These are phyloP conservation scores for Lipomyces yarrowii DNA, from an alignment of 1,139 yeast species.

Conservation along the genomic window DNA sequence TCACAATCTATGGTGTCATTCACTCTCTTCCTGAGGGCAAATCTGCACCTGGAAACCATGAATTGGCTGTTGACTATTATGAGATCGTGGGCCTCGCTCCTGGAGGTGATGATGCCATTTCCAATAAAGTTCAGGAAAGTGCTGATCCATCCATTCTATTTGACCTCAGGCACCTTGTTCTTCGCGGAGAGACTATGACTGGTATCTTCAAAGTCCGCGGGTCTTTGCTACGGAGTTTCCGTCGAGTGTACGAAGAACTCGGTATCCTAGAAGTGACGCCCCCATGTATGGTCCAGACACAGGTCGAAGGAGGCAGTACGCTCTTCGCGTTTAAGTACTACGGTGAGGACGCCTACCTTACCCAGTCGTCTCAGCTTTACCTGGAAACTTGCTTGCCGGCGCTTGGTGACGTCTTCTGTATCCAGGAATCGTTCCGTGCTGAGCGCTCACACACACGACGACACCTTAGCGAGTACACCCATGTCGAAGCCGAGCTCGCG, in stretches of 20 bases:
- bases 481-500: slow-evolving; percentile 90
- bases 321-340: slow-evolving; percentile 91
- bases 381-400: slow-evolving; percentile 96
- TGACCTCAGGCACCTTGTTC: slow-evolving; percentile 92
- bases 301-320: slow-evolving; percentile 99
- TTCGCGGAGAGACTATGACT: slow-evolving; percentile 93
- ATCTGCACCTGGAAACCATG: slow-evolving; percentile 97
- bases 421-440: slow-evolving; percentile 99
- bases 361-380: slow-evolving; percentile 96
- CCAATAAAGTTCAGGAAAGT: slow-evolving; percentile 89
- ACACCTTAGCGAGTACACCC: slow-evolving; percentile 96
- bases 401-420: slow-evolving; percentile 93
- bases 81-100: slow-evolving; percentile 92
- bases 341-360: slow-evolving; percentile 94
- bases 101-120: slow-evolving; percentile 90
- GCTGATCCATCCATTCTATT: slow-evolving; percentile 91
- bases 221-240: slow-evolving; percentile 66
- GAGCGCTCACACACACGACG: slow-evolving; percentile 99
- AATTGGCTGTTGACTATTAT: slow-evolving; percentile 86
- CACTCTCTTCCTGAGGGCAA: slow-evolving; percentile 92
- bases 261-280: slow-evolving; percentile 90
- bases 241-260: slow-evolving; percentile 78
- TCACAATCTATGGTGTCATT: slow-evolving; percentile 76
- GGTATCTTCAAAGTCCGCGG: slow-evolving; percentile 98
- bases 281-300: slow-evolving; percentile 99